Evolutionary conservation across 2,329 filamentous ascomycete species (phyloP).

Genomic region (Chalaropsis thielavioides): DNA sequence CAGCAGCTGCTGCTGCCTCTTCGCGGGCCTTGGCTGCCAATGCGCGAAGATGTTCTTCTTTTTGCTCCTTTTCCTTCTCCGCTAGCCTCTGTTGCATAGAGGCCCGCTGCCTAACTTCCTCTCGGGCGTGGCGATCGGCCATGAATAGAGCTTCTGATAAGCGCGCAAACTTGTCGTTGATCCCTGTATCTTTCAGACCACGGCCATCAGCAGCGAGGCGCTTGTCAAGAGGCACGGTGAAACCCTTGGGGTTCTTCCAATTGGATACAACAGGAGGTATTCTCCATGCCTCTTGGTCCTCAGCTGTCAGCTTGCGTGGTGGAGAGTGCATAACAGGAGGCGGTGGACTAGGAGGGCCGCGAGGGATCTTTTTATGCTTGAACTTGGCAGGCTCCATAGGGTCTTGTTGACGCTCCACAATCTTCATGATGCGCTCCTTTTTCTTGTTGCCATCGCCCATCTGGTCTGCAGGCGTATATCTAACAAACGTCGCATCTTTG

Average conservation of each 20-base stretch:
- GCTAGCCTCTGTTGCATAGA: slow-evolving; percentile 92
- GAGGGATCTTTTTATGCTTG: slow-evolving; percentile 96
- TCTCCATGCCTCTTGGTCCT: slow-evolving; percentile 94
- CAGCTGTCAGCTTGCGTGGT: slow-evolving; percentile 83
- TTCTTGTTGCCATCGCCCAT: slow-evolving; percentile 82
- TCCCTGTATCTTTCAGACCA: slow-evolving; percentile 80
- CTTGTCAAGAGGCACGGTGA: slow-evolving; percentile 91
- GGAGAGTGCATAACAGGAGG: slow-evolving; percentile 92
- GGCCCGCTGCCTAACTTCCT: slow-evolving; percentile 84
- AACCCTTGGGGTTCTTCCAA: slow-evolving; percentile 99
- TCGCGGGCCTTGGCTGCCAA: slow-evolving; percentile 85
- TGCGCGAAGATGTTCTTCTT: slow-evolving; percentile 79
- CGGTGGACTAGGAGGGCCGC: slow-evolving; percentile 80
- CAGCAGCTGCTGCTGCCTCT: slow-evolving; percentile 42
- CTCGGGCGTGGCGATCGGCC: slow-evolving; percentile 83
- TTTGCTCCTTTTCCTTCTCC: slow-evolving; percentile 89
- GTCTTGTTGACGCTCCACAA: slow-evolving; percentile 84
- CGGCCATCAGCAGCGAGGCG: slow-evolving; percentile 85
- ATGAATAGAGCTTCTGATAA: slow-evolving; percentile 91
- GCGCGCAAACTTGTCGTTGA: slow-evolving; percentile 97
- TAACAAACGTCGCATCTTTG: slow-evolving; percentile 81
- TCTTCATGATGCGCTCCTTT: slow-evolving; percentile 95
- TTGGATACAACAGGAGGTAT: slow-evolving; percentile 80
- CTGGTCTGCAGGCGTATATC: slow-evolving; percentile 90
- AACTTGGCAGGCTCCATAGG: slow-evolving; percentile 97